Evolutionary conservation across 2,329 filamentous ascomycete species (phyloP), one percentile per base, ranked within the genome.

Genomic region (Elsinoe perseae): DNA sequence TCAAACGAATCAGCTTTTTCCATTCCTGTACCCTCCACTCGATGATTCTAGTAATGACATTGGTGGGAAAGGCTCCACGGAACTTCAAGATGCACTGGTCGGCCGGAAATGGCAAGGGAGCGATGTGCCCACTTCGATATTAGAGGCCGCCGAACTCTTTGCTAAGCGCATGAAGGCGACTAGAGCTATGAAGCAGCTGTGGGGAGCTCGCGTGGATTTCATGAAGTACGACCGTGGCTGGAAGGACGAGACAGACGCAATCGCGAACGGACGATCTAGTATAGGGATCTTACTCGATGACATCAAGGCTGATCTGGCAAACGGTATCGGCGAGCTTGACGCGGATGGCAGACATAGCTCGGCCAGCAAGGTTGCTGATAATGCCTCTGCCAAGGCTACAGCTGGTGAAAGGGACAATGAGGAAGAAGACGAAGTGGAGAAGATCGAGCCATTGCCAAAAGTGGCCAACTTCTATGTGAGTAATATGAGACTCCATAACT

Each of bases 1-100:
- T 65, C 93, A 98, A 70, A 98, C 93, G 0, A 98, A 98, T 66
- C 93, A 98, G 65, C 93, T 96, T 67, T 97, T 98, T 62, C 93
- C 93, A 0, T 97, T 98, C 67, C 84, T 98, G 74, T 98, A 98
- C 64, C 93, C 93, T 1, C 93, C 93, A 1, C 75, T 96, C 16
- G 92, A 96, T 70, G 85, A 85, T 60, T 85, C 83, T 21, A 95
- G 90, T 71, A 95, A 95, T 67, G 87, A 86, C 63, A 84, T 92
- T 34, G 92, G 93, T 52, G 92, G 92, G 1, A 96, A 95, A 68
- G 91, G 91, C 10, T 81, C 80, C 18, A 87, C 90, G 4, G 87
- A 87, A 40, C 72, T 91, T 43, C 89, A 95, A 68, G 87, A 92
- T 62, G 72, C 81, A 16, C 75, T 95, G 20, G 89, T 95, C 2